phyloP scores from a whole-genome alignment of 768 basidiomycete species.

The Multifurca ochricompacta region DNA sequence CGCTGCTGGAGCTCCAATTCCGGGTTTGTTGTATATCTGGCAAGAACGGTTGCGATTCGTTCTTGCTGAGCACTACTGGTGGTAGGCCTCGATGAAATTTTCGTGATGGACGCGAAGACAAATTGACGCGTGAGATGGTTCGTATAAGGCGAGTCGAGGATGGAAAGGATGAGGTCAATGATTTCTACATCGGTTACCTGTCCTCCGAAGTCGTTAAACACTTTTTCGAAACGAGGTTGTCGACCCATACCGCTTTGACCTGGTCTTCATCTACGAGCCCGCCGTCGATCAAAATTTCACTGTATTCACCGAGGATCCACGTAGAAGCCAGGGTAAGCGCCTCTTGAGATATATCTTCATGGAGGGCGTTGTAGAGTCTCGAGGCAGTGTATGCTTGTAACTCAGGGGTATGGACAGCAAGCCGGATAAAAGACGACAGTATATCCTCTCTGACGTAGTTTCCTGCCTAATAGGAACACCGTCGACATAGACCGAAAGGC shows the following conservation, averaged over 20 bases:
- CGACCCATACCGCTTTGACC: slow-evolving; percentile 47
- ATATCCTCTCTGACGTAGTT: slow-evolving; percentile 98
- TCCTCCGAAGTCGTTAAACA: background rate
- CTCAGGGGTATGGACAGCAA: slow-evolving; percentile 95
- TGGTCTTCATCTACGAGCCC: slow-evolving; percentile 75
- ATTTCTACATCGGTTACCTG: slow-evolving; percentile 78
- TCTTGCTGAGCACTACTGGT: slow-evolving; percentile 63
- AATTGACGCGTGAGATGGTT: slow-evolving; percentile 90
- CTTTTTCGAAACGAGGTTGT: background rate
- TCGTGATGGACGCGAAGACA: slow-evolving; percentile 81
- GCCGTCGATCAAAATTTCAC: slow-evolving; percentile 81
- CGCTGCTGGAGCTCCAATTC: slow-evolving; percentile 96
- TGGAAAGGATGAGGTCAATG: slow-evolving; percentile 76
- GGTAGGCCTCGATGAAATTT: slow-evolving; percentile 76
- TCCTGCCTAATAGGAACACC: slow-evolving; percentile 57
- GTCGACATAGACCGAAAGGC: background rate
- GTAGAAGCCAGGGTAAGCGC: slow-evolving; percentile 87
- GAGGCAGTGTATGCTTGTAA: slow-evolving; percentile 93
- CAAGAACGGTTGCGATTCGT: slow-evolving; percentile 68
- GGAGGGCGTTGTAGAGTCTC: slow-evolving; percentile 80
- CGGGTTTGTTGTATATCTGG: slow-evolving; percentile 77
- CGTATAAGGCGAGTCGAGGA: slow-evolving; percentile 89
- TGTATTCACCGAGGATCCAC: slow-evolving; percentile 97
- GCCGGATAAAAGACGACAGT: slow-evolving; percentile 86
- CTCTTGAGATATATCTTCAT: slow-evolving; percentile 91